Percentiles rank a stretch among this genome's conserved stretches.
Conservation (phyloP, 1,139 yeast species). For the Taphrina deformans region DNA sequence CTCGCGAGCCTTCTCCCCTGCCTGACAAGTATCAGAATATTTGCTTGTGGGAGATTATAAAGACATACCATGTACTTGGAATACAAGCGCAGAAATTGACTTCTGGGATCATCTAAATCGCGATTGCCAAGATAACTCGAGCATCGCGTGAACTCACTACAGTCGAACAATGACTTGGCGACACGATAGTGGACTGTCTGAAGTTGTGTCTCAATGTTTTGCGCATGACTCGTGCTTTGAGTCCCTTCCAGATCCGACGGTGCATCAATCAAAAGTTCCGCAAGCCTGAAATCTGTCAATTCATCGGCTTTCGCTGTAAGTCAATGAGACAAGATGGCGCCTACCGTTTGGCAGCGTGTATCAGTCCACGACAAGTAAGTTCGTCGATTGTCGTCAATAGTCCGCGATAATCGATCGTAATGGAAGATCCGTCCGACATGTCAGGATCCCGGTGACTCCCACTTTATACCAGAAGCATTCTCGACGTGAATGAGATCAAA, state of each 20-base stretch:
- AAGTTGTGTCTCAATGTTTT: background rate
- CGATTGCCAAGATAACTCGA: constrained; percentile 46
- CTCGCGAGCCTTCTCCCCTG: constrained; percentile 71
- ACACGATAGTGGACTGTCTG: constrained; percentile 42
- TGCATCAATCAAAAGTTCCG: background rate
- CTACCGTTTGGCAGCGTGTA: constrained; percentile 1
- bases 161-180: constrained; percentile 74
- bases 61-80: constrained; percentile 47
- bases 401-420: background rate
- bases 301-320: no score
- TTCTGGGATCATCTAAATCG: background rate
- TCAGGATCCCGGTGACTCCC: no score
- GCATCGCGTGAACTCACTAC: constrained; percentile 84
- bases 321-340: no score
- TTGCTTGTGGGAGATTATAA: no score
- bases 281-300: no score
- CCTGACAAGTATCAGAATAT: constrained; percentile 52
- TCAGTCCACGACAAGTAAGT: background rate
- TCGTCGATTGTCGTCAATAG: background rate
- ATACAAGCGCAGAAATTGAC: constrained; percentile 6
- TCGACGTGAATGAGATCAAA: no score
- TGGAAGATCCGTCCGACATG: background rate
- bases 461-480: background rate
- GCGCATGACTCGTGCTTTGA: background rate
- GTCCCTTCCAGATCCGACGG: background rate